Base-by-base conservation (phyloP, 805 yeast species). In the Yamadazyma nakazawae region DNA sequence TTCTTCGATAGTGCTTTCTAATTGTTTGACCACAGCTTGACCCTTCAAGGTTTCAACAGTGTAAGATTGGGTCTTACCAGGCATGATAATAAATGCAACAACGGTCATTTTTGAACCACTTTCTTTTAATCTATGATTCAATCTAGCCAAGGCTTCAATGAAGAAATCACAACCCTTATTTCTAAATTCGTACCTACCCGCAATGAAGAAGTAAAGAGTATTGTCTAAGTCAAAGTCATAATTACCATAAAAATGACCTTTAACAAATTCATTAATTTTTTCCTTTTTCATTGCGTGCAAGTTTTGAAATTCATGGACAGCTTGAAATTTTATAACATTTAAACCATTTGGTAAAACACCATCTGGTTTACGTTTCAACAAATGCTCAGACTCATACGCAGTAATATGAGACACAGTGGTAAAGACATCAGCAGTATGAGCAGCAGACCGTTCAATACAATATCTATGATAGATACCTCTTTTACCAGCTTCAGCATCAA, bases 1-100 rank as follows among this genome's bases (percentile, higher is more conserved):
- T 62, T 90, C 97, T 54, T 80, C 80, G 47, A 92, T 91, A 9
- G 97, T 86, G 58, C 78, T 82, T 63, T 91, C 97, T 57, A 92
- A 78, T 45, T 96, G 95, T 63, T 85, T 85, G 55, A 91, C 85
- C 39, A 91, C 97, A 1, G 98, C 97, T 69, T 94, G 99, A 38
- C 97, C 96, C 70, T 85, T 88, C 57, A 92, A 78, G 5, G 98
- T 94, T 64, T 92, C 98, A 28, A 90, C 96, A 2, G 98, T 94
- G 67, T 89, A 92, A 0, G 97, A 91, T 58, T 87, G 84, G 47
- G 96, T 91, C 43, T 84, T 81, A 14, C 97, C 98, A 2, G 99
- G 99, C 98, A 94, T 94, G 67, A 92, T 92, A 60, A 92, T 89
- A 62, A 92, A 92, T 10, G 98, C 98, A 37, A 92, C 97, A 17